Evolutionary conservation across 345 rosid species (phyloP), one percentile per base, ranked within the genome.

Genomic region (Euphorbia lathyris): DNA sequence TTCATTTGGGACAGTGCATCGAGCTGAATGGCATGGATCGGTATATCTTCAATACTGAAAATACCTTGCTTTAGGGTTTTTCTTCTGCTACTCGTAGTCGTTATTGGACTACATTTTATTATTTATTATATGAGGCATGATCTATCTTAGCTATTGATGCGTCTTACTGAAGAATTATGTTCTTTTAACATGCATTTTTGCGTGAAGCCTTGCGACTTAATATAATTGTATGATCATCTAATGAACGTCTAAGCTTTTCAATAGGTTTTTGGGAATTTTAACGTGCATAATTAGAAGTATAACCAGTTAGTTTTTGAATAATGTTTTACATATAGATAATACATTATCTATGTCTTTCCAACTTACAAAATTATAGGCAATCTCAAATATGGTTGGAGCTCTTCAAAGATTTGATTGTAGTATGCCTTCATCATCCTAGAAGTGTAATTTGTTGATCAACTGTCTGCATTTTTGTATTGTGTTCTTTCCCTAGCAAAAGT

Each of bases 11-110:
- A 94, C 95, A 20, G 98, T 94, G 78, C 97, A 94, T 84, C 96
- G 92, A 45, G 98, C 98, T 79, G 98, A 94, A 81, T 94, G 98
- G 97, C 89, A 91, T 85, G 98, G 98, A 76, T 91, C 97, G 73
- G 98, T 94, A 30, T 27, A 29, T 23, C 29, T 45, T 45, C 11
- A 45, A 45, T 45, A 45, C 11, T 40, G 19, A 45, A 45, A 1
- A 45, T 3, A 45, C 12, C 2, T 12, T 5, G 43, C 36, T 32
- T 32, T 32, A 32, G 36, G 5, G 36, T 2, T 14, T 53, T 14
- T 17, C 9, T 67, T 55, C 9, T 20, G 17, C 8, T 32, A 8
- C 47, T 10, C 9, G 17, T 65, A 10, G 20, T 3, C 5, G 1
- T 10, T 56, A 9, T 2, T 40, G 20, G 48, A 8, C 16, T 53